Conservation (phyloP, 1,284 basidiomycete species). For the Anthracocystis setariae region DNA sequence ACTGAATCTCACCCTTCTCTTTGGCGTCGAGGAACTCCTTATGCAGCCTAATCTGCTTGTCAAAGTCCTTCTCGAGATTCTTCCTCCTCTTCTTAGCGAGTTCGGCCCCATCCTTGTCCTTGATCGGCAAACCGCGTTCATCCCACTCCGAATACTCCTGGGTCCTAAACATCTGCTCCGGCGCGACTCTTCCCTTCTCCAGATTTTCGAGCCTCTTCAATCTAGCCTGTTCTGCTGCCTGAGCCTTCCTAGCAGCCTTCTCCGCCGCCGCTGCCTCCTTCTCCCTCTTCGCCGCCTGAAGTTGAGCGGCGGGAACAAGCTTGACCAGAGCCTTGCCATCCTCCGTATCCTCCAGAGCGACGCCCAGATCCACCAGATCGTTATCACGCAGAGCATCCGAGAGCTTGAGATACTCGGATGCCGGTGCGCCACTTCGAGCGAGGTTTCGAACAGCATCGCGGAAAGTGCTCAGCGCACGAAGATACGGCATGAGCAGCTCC, state of each 20-base stretch:
- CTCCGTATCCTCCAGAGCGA: slow-evolving; percentile 90
- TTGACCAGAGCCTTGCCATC: slow-evolving; percentile 88
- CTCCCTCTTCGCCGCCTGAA: slow-evolving; percentile 86
- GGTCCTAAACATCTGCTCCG: slow-evolving; percentile 81
- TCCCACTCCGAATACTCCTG: slow-evolving; percentile 78
- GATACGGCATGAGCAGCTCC: slow-evolving; percentile 86
- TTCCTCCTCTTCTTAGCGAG: slow-evolving; percentile 84
- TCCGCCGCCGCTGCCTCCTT: slow-evolving; percentile 82
- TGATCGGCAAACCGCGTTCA: slow-evolving; percentile 82
- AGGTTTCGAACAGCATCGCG: slow-evolving; percentile 86
- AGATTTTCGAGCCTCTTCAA: slow-evolving; percentile 80
- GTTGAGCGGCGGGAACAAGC: slow-evolving; percentile 82
- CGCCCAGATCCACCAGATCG: slow-evolving; percentile 89
- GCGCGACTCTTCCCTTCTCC: slow-evolving; percentile 82
- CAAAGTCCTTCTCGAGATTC: slow-evolving; percentile 82
- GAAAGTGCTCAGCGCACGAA: slow-evolving; percentile 86
- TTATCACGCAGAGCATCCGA: slow-evolving; percentile 85
- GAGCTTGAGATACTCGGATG: slow-evolving; percentile 60
- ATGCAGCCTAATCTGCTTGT: slow-evolving; percentile 72
- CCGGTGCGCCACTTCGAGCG: slow-evolving; percentile 73
- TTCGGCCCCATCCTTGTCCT: slow-evolving; percentile 84
- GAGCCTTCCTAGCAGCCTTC: slow-evolving; percentile 84
- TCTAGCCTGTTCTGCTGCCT: slow-evolving; percentile 77
- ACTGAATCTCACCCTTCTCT: slow-evolving; percentile 58
- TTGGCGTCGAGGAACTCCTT: slow-evolving; percentile 59